Evolutionary conservation across 2,329 filamentous ascomycete species (phyloP), one percentile per base, ranked within the genome.

Genomic region (Plenodomus biglobosus): DNA sequence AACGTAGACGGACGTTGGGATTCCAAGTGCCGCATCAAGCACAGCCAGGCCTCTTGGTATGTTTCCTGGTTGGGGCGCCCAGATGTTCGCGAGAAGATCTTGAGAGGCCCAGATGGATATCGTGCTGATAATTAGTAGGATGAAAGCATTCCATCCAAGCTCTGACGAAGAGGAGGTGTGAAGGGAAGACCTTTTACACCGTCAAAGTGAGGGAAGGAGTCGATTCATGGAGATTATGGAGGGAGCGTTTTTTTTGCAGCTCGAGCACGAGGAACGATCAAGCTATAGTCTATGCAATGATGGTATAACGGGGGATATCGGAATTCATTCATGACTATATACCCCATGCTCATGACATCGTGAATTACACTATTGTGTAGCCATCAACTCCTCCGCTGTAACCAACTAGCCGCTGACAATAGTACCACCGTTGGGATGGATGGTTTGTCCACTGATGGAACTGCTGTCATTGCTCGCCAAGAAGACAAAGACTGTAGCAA

Each of bases 401-500:
- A n/a, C n/a, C 21, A 5, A 30, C 56, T 58, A 72, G 42, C 69
- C 65, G 37, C 62, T 69, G 4, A 72, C 66, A 32, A 71, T 46
- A 10, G 62, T 65, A 32, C 70, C 69, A 19, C 70, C 70, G 44
- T 86, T 85, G 27, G 81, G 78, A 64, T 87, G 83, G 42, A 87
- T 73, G n/a, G 76, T 79, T 75, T 92, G 89, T 1, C 90, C 89
- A 44, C 82, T 86, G 38, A 94, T 84, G 52, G 83, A 85, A 40
- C 83, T 85, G 65, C 86, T 89, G 67, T 94, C 89, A 50, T 79
- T 76, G 42, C 84, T 86, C 0, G 89, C 89, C 56, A 95, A 75
- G 72, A 94, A 94, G 3, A 94, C 88, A 48, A 91, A 87, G 62
- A 86, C 90, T 0, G 87, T 86, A 0, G 88, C 89, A 53, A 94